A percentile compares a stretch with the other conserved stretches of the same genome.
Conservation (phyloP, 1,284 basidiomycete genomes). For the Meripilus lineatus region DNA sequence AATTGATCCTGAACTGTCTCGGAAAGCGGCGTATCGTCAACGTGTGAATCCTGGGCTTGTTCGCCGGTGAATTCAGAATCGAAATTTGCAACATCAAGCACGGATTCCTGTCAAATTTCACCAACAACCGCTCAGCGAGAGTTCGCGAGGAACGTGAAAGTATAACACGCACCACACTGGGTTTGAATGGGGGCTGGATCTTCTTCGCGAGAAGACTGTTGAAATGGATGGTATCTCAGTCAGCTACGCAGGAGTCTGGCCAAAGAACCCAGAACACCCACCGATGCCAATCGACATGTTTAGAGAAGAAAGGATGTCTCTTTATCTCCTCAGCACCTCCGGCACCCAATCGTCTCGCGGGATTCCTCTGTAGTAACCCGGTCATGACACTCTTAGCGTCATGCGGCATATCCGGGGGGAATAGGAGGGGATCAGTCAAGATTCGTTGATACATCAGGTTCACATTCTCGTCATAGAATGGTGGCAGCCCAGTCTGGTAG, state of each 20-base stretch:
- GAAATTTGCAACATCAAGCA: conserved; percentile 85
- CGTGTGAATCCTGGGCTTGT: conserved; percentile 90
- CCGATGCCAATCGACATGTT: conserved; percentile 89
- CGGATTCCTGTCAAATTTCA: conserved; percentile 53
- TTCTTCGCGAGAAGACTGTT: conserved; percentile 84
- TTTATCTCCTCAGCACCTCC: conserved; percentile 98
- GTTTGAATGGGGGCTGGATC: conserved; percentile 98
- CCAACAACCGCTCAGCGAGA: background rate
- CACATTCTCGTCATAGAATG: conserved; percentile 98
- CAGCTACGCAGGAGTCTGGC: conserved; percentile 4
- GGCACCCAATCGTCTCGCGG: conserved; percentile 78
- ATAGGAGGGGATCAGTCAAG: conserved; percentile 88
- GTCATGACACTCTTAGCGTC: conserved; percentile 91
- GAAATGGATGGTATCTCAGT: conserved; percentile 8
- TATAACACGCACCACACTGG: conserved; percentile 72
- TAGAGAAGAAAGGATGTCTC: conserved; percentile 92
- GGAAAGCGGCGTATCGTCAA: conserved; percentile 86
- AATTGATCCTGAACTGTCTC: conserved; percentile 96
- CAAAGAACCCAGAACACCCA: conserved; percentile 24
- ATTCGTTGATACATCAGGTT: conserved; percentile 99
- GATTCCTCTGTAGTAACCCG: conserved; percentile 87
- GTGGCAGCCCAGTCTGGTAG: conserved; percentile 84
- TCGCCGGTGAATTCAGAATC: conserved; percentile 94
- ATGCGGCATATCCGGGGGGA: conserved; percentile 85
- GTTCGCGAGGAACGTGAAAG: background rate